phyloP scores from a whole-genome alignment of 768 basidiomycete genomes.

The Leccinum uliginosum region DNA sequence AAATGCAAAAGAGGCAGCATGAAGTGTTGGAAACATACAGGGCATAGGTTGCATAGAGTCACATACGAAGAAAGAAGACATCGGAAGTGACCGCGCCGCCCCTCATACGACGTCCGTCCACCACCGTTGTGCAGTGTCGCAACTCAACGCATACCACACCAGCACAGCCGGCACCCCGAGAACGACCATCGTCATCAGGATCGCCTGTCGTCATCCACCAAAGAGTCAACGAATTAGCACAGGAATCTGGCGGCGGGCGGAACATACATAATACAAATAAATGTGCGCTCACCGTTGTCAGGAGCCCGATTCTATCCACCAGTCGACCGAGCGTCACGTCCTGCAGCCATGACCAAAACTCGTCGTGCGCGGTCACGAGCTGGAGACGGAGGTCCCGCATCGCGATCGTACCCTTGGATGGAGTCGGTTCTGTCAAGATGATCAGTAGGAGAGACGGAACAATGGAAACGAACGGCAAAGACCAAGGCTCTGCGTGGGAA shows the following conservation, averaged over 20 bases:
- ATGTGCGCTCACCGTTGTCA: constrained; percentile 9
- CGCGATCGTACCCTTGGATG: constrained; percentile 17
- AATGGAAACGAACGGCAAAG: neutral
- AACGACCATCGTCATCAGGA: constrained; percentile 15
- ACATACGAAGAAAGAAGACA: neutral
- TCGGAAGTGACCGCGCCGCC: neutral
- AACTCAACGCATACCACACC: constrained; percentile 16
- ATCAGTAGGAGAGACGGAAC: neutral
- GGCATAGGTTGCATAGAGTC: constrained; percentile 3
- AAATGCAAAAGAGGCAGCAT: neutral
- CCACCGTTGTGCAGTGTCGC: constrained; percentile 6
- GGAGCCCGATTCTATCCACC: constrained; percentile 18
- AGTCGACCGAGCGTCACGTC: constrained; percentile 27
- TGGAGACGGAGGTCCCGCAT: constrained; percentile 23
- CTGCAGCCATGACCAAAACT: constrained; percentile 9
- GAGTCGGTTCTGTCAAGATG: constrained; percentile 23
- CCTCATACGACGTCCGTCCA: constrained; percentile 1
- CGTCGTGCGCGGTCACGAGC: constrained; percentile 20
- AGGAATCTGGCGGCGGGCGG: too few relatives aligned
- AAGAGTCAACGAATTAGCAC: neutral
- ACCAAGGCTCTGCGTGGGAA: neutral
- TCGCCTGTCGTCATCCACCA: constrained; percentile 8
- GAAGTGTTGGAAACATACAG: neutral
- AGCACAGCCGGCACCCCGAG: constrained; percentile 18
- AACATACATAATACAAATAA: neutral